A percentile compares a stretch with the other conserved stretches of the same genome.
Conservation (phyloP, 139 green algal genomes). For the Auxenochlorella protothecoides region DNA sequence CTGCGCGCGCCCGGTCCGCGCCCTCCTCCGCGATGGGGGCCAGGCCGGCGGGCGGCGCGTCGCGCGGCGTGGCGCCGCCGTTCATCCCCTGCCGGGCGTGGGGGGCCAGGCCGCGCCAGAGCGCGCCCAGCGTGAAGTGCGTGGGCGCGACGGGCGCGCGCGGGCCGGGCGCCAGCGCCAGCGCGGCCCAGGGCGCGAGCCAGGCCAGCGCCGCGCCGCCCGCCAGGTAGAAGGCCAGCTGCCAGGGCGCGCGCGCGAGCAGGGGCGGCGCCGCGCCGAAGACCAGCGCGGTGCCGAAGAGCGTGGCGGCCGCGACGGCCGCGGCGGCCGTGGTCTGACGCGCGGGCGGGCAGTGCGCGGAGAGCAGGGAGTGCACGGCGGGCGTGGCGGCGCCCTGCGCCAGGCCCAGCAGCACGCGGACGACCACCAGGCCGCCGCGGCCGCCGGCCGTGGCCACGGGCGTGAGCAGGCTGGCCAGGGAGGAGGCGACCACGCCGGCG, state of each 20-base stretch:
- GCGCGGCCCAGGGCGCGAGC: slow-evolving; percentile 55
- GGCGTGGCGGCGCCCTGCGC: slow-evolving; percentile 70
- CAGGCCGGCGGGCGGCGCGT: neutral
- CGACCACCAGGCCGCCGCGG: slow-evolving; percentile 33
- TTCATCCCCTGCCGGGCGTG: too few species aligned
- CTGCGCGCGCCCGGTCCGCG: neutral
- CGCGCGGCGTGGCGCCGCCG: too few species aligned
- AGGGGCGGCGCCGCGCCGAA: slow-evolving; percentile 44
- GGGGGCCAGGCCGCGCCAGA: too few species aligned
- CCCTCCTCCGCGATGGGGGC: neutral
- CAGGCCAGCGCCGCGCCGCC: slow-evolving; percentile 42
- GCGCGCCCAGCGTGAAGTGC: too few species aligned
- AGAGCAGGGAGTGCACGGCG: slow-evolving; percentile 63
- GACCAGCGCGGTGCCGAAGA: slow-evolving; percentile 53
- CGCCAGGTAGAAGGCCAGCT: slow-evolving; percentile 63
- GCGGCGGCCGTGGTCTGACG: slow-evolving; percentile 52
- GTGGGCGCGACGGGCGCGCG: neutral
- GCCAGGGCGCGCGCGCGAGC: neutral
- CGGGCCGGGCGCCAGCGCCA: slow-evolving; percentile 8
- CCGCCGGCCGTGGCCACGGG: slow-evolving; percentile 40
- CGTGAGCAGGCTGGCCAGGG: slow-evolving; percentile 49
- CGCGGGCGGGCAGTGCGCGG: slow-evolving; percentile 16
- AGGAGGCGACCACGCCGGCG: slow-evolving; percentile 44
- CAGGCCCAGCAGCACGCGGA: slow-evolving; percentile 55
- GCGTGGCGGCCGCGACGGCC: slow-evolving; percentile 59